Conservation (phyloP, 2,329 filamentous ascomycete species). For the Gaeumannomyces tritici region DNA sequence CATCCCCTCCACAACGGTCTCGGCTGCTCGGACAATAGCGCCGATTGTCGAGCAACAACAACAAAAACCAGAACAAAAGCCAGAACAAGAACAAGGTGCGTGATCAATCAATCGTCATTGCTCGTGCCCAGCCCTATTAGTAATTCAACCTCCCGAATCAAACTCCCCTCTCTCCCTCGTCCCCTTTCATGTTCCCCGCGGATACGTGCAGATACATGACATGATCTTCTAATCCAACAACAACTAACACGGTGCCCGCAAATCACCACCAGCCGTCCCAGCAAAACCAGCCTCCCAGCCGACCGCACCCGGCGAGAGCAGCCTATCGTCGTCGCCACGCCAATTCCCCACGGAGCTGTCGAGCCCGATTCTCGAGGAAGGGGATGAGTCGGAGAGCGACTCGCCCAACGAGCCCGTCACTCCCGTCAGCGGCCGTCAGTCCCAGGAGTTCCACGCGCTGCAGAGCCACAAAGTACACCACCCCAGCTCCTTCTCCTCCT, state of each 20-base stretch:
- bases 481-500: conserved; percentile 10
- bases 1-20: background rate
- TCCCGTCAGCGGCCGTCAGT: conserved; percentile 47
- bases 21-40: too few species aligned
- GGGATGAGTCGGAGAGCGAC: conserved; percentile 52
- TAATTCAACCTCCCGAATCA: too few species aligned
- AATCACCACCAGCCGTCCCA: too few species aligned
- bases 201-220: too few species aligned
- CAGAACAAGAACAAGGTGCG: too few species aligned
- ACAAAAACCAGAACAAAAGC: too few species aligned
- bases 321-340: conserved; percentile 31
- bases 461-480: conserved; percentile 26
- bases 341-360: conserved; percentile 39
- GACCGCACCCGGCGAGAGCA: conserved; percentile 9
- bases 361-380: conserved; percentile 45
- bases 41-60: too few species aligned
- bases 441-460: conserved; percentile 40
- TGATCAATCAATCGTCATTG: too few species aligned
- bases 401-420: conserved; percentile 51
- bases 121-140: too few species aligned
- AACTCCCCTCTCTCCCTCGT: too few species aligned
- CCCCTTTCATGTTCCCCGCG: too few species aligned
- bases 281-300: background rate
- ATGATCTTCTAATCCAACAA: too few species aligned
- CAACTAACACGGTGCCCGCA: background rate